phyloP scores from a whole-genome alignment of 2,329 filamentous ascomycete genomes.

The Lasiodiplodia sp. region DNA sequence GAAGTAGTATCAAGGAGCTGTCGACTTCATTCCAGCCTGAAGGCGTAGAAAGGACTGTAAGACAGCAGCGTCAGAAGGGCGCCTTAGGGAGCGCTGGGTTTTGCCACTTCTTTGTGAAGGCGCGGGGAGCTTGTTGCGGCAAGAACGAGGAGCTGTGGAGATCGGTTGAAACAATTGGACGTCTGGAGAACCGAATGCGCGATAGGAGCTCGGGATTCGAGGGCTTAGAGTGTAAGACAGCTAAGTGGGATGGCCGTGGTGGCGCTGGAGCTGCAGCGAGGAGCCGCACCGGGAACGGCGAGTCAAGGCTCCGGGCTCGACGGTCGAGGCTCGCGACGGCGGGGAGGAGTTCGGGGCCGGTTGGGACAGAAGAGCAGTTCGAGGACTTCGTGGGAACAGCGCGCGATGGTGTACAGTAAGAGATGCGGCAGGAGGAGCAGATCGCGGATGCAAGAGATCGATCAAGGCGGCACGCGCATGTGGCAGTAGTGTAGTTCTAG shows the following conservation, averaged over 20 bases:
- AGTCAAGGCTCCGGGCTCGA: conserved; percentile 13
- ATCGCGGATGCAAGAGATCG: conserved; percentile 25
- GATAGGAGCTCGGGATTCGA: neutral
- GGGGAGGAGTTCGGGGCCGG: neutral
- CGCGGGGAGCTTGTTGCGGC: neutral
- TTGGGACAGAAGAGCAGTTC: neutral
- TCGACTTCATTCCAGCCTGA: conserved; percentile 17
- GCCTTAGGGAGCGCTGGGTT: neutral
- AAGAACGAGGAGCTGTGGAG: neutral
- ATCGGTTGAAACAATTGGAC: conserved; percentile 3
- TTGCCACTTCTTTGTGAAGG: conserved; percentile 20
- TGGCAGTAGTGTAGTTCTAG: conserved; percentile 24
- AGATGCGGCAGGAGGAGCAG: conserved; percentile 5
- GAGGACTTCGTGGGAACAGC: neutral
- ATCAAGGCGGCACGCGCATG: conserved; percentile 16
- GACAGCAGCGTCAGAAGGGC: conserved; percentile 4
- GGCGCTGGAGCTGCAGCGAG: conserved; percentile 20
- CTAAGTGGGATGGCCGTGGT: conserved; percentile 5
- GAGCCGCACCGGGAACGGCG: conserved; percentile 27
- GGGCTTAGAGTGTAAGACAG: conserved; percentile 11
- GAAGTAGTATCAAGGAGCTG: neutral
- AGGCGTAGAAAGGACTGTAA: neutral
- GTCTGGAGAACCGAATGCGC: neutral
- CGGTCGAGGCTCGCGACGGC: conserved; percentile 17
- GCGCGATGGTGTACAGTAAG: neutral